Percentiles rank a stretch among this genome's conserved stretches.
Evolutionary conservation across 768 basidiomycete species (phyloP).

Genomic region (Rhizopogon salebrosus): DNA sequence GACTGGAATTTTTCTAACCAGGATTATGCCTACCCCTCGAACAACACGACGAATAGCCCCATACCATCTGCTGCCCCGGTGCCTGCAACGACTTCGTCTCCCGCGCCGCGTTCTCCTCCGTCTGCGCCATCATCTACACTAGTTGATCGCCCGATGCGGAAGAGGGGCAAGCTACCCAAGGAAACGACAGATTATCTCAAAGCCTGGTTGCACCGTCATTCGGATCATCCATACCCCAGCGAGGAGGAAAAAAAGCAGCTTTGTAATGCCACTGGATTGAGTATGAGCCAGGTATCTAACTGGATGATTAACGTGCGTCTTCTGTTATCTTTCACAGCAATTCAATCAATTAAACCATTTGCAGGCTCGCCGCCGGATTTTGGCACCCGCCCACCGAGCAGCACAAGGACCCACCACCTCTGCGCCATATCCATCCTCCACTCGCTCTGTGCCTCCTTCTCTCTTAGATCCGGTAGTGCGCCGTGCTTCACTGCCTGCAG

Average conservation of each 20-base stretch:
- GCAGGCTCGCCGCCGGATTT: constrained; percentile 77
- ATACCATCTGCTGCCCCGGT: constrained; percentile 26
- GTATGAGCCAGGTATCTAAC: constrained; percentile 87
- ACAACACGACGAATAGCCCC: constrained; percentile 27
- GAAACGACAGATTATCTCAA: constrained; percentile 88
- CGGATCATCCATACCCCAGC: constrained; percentile 84
- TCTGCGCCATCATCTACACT: constrained; percentile 49
- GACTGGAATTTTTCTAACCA: constrained; percentile 67
- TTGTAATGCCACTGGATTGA: constrained; percentile 79
- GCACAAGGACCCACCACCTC: constrained; percentile 76
- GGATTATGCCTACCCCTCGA: constrained; percentile 46
- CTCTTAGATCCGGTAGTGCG: constrained; percentile 40
- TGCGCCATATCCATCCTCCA: constrained; percentile 57
- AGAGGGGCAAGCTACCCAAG: constrained; percentile 85
- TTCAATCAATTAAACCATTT: constrained; percentile 10
- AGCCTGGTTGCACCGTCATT: constrained; percentile 83
- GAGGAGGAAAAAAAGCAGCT: constrained; percentile 90
- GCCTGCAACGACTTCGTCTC: constrained; percentile 39
- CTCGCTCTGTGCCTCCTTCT: constrained; percentile 20
- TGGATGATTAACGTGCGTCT: constrained; percentile 85
- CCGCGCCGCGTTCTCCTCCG: constrained; percentile 45
- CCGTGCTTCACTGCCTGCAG: constrained; percentile 64
- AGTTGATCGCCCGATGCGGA: constrained; percentile 73
- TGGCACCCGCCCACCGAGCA: constrained; percentile 76
- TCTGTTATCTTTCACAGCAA: constrained; percentile 11